These are phyloP conservation scores for Effrenium voratum DNA, from an alignment of 73 alveolate genomes.

Conservation along the genomic window DNA sequence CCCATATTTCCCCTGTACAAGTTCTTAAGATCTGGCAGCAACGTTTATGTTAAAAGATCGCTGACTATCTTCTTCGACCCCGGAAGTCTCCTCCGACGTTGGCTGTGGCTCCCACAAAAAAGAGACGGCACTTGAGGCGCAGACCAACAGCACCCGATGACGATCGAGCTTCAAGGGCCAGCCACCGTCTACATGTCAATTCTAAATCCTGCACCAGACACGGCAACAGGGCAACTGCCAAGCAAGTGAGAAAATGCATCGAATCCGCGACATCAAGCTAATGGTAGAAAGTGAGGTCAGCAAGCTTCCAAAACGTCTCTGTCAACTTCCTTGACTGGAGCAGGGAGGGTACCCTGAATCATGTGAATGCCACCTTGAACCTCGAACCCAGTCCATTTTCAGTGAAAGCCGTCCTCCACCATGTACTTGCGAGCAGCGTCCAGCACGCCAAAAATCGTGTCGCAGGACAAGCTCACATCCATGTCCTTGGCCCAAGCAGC, in stretches of 20 bases:
- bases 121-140: too few species aligned
- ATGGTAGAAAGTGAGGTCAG: not conserved
- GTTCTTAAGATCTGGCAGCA: too few species aligned
- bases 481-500: slow-evolving; percentile 17
- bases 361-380: not conserved
- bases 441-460: slow-evolving; percentile 78
- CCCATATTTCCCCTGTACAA: too few species aligned
- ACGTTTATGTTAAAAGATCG: not conserved
- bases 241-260: too few species aligned
- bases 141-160: slow-evolving; percentile 50
- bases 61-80: not conserved
- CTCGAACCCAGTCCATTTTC: not conserved
- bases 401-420: slow-evolving; percentile 66
- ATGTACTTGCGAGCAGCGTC: slow-evolving; percentile 92
- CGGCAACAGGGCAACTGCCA: not conserved
- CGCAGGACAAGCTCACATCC: slow-evolving; percentile 88
- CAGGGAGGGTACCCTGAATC: not conserved
- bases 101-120: not conserved
- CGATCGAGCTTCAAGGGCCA: slow-evolving; percentile 57
- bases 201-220: slow-evolving; percentile 24
- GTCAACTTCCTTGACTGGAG: not conserved
- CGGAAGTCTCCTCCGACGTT: not conserved
- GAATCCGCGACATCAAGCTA: not conserved
- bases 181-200: slow-evolving; percentile 76
- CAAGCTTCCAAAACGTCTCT: not conserved